Conservation (phyloP, 371 early-diverging fungal genomes). For the Zychaea mexicana region DNA sequence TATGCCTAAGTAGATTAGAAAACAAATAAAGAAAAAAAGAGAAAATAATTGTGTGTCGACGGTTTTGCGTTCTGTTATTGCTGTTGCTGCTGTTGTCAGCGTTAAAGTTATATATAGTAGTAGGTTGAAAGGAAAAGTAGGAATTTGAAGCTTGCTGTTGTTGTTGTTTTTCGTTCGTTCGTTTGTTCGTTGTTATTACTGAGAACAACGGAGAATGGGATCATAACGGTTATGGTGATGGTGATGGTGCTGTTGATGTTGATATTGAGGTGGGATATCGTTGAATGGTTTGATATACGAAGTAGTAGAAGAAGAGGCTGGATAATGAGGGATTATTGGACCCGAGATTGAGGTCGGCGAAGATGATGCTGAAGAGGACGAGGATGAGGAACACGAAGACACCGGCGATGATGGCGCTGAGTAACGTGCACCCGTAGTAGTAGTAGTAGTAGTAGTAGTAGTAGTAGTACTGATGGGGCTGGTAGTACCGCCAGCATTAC, state of each 20-base stretch:
- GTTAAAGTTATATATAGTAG: no score
- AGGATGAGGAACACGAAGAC: not conserved
- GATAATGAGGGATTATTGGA: not conserved
- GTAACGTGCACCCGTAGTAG: not conserved
- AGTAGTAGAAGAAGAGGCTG: not conserved
- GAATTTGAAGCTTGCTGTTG: not conserved
- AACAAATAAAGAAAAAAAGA: not conserved
- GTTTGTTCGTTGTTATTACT: not conserved
- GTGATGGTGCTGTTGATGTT: not conserved
- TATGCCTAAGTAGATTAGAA: not conserved
- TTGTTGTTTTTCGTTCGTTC: not conserved
- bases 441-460: not conserved
- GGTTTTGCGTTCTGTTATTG: no score
- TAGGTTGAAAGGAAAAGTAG: no score
- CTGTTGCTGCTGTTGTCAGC: no score
- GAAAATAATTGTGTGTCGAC: not conserved
- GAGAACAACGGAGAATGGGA: not conserved
- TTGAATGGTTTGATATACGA: not conserved
- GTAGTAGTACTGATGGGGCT: not conserved
- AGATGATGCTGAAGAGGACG: not conserved
- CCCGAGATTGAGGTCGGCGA: not conserved
- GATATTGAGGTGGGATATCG: not conserved
- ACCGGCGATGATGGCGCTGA: not conserved
- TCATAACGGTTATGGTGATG: not conserved
- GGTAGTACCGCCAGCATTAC: not conserved